A percentile compares a stretch with the other conserved stretches of the same genome.
These are phyloP conservation scores for Russula griseocarnosa DNA, from an alignment of 768 basidiomycete species.

Conservation along the genomic window DNA sequence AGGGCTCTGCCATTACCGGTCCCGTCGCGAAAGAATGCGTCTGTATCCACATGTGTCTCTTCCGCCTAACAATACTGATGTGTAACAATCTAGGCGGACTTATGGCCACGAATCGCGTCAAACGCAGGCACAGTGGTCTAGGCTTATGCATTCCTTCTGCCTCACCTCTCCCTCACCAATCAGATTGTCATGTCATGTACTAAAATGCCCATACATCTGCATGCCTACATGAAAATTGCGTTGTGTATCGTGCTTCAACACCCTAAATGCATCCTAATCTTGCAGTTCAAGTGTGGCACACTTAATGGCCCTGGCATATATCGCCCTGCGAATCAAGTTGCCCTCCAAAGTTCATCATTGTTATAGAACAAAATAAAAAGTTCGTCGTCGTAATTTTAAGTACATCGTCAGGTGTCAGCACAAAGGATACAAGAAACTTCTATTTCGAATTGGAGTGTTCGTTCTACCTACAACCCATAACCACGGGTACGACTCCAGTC, in stretches of 20 bases:
- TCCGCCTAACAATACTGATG: slow-evolving; percentile 9
- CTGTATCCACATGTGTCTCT: slow-evolving; percentile 36
- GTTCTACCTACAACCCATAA: slow-evolving; percentile 18
- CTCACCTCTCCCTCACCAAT: slow-evolving; percentile 26
- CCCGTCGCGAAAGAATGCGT: slow-evolving; percentile 99
- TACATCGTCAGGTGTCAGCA: slow-evolving; percentile 22
- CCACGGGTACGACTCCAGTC: slow-evolving; percentile 45
- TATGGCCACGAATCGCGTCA: slow-evolving; percentile 99
- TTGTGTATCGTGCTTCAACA: neutral
- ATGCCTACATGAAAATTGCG: slow-evolving; percentile 19
- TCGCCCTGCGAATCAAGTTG: neutral
- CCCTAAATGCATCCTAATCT: neutral
- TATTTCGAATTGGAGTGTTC: neutral
- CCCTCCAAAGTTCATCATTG: neutral
- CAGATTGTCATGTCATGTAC: slow-evolving; percentile 26
- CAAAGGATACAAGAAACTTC: neutral
- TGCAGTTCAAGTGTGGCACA: neutral
- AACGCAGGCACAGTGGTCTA: slow-evolving; percentile 98
- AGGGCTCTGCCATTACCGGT: slow-evolving; percentile 94
- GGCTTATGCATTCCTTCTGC: slow-evolving; percentile 33
- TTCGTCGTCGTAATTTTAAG: slow-evolving; percentile 5
- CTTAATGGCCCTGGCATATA: neutral
- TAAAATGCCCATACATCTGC: slow-evolving; percentile 17
- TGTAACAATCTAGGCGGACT: slow-evolving; percentile 62
- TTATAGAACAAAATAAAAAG: neutral